Evolutionary conservation across 2,329 filamentous ascomycete species (phyloP).

Genomic region (Cercospora nicotianae): DNA sequence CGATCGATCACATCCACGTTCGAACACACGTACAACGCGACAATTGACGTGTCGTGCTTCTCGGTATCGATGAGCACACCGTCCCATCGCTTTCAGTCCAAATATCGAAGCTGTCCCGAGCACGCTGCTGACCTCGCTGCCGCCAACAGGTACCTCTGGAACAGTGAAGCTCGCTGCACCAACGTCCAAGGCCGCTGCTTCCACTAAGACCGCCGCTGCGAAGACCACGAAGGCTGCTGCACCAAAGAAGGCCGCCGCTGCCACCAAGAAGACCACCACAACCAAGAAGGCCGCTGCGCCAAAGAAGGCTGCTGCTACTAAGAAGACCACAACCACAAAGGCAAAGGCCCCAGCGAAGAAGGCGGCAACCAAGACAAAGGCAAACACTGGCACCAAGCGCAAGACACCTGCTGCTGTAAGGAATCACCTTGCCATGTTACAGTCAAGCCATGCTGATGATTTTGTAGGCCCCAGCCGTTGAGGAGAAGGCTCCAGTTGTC

Average conservation of each 20-base stretch:
- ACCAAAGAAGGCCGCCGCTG: conserved; percentile 51
- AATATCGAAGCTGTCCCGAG: conserved; percentile 6
- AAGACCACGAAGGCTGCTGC: conserved; percentile 42
- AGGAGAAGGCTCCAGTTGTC: conserved; percentile 66
- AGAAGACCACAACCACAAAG: conserved; percentile 46
- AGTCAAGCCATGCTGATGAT: conserved; percentile 21
- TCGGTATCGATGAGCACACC: conserved; percentile 12
- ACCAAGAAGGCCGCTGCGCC: conserved; percentile 46
- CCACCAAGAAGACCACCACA: conserved; percentile 37
- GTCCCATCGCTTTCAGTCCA: conserved; percentile 7
- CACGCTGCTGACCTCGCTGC: conserved; percentile 30
- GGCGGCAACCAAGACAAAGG: conserved; percentile 42
- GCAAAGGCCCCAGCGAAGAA: conserved; percentile 46
- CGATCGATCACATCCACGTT: conserved; percentile 28
- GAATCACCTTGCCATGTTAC: conserved; percentile 4
- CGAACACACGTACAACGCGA: conserved; percentile 13
- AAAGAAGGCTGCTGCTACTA: conserved; percentile 55
- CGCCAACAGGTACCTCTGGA: conserved; percentile 69
- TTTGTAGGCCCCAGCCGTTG: conserved; percentile 61
- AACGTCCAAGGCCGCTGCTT: conserved; percentile 33
- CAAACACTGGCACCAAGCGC: conserved; percentile 49
- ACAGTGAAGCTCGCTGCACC: conserved; percentile 73
- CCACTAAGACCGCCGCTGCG: conserved; percentile 50
- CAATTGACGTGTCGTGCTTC: conserved; percentile 16
- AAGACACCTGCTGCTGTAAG: conserved; percentile 43